Evolutionary conservation across 768 basidiomycete species (phyloP).

Genomic region (Mycena haematopus): DNA sequence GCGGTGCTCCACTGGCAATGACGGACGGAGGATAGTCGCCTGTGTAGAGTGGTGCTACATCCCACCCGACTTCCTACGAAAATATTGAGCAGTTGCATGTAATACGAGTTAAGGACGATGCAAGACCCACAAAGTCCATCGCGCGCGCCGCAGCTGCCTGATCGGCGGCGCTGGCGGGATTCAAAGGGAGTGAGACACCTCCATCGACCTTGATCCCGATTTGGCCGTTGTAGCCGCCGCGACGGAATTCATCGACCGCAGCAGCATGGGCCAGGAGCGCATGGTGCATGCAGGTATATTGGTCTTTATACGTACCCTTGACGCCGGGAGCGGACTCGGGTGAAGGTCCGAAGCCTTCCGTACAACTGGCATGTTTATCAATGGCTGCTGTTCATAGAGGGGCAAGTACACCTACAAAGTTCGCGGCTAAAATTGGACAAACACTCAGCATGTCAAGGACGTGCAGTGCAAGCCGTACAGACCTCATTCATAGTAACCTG

Average conservation of each 20-base stretch:
- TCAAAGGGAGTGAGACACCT: conserved; percentile 24
- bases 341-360: conserved; percentile 27
- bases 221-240: conserved; percentile 28
- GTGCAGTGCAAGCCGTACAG: neutral
- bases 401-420: conserved; percentile 23
- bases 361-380: conserved; percentile 18
- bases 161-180: conserved; percentile 24
- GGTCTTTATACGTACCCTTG: conserved; percentile 16
- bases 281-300: conserved; percentile 29
- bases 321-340: conserved; percentile 27
- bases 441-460: neutral
- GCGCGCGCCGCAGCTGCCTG: conserved; percentile 25
- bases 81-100: neutral
- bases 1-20: conserved; percentile 25
- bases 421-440: conserved; percentile 12
- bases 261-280: conserved; percentile 29
- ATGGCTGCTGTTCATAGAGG: neutral
- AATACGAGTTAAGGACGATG: neutral
- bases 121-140: conserved; percentile 30
- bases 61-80: conserved; percentile 28
- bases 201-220: conserved; percentile 31
- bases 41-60: conserved; percentile 29
- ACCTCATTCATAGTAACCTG: conserved; percentile 32
- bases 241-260: conserved; percentile 30
- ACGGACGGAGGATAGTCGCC: conserved; percentile 29